Base-by-base conservation (phyloP, 306 rosid species). In the Lathyrus sativus region DNA sequence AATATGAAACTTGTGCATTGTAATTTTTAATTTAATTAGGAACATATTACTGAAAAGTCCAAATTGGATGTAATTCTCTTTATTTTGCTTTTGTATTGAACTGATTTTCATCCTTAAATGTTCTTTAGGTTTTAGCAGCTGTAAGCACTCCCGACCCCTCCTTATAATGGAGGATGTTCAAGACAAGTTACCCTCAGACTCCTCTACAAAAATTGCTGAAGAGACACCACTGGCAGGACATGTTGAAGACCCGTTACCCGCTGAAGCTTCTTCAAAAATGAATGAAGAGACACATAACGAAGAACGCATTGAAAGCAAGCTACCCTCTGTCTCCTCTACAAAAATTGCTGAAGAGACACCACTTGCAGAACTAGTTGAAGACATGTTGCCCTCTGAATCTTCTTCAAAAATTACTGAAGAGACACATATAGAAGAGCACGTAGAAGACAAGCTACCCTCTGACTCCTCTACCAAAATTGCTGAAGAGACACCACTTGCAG, bases 121-220 rank as follows among this genome's bases (percentile, higher is more conserved):
- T 67, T 76, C 15, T 72, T 67, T 17, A 83, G 87, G 76, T 71
- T 67, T 67, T 57, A 81, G 85, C 71, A 66, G 67, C 78, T 22
- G 54, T 37, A 57, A 39, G 82, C 70, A 33, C 72, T 51, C 81
- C 67, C 15, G 54, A 66, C 62, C 63, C 70, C 76, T 37, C 77
- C 76, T 70, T 64, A 38, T 68, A 42, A 90, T 90, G 96, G 96
- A 87, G 83, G 91, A 75, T 74, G 80, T 70, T 68, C 77, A 87
- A 72, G 83, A 67, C 74, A 70, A 79, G 62, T 79, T 81, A 5
- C 68, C 78, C 12, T 48, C 77, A 38, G 75, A 76, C 59, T 74
- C 68, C 13, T 45, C 85, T 60, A 22, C 75, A 60, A 67, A 71
- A 74, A 19, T 35, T 71, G 68, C 74, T 33, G 78, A 70, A 63